phyloP scores from a whole-genome alignment of 352 stramenopile genomes.

The Phytophthora colocasiae region DNA sequence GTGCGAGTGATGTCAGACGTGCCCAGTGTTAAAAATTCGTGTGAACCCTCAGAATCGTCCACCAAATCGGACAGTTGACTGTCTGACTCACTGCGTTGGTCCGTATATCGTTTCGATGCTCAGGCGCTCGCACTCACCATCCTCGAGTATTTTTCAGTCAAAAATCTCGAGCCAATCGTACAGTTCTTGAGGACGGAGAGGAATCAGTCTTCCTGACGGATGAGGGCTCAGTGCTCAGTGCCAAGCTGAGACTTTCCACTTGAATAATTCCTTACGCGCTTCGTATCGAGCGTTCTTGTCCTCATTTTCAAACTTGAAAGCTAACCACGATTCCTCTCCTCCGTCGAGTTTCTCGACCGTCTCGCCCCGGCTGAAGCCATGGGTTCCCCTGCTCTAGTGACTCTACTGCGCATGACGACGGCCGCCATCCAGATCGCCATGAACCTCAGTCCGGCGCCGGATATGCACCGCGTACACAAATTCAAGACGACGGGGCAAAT shows the following conservation, averaged over 20 bases:
- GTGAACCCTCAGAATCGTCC: constrained; percentile 16
- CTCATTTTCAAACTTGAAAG: constrained; percentile 40
- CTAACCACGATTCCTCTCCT: constrained; percentile 30
- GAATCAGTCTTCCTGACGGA: constrained; percentile 21
- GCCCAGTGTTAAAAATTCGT: constrained; percentile 2
- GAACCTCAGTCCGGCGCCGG: constrained; percentile 41
- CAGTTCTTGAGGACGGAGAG: constrained; percentile 6
- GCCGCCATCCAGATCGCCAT: constrained; percentile 45
- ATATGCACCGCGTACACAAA: constrained; percentile 37
- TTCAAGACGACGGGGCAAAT: constrained; percentile 42
- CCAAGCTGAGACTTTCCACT: constrained; percentile 27
- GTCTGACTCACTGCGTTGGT: neutral
- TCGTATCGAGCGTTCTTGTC: neutral
- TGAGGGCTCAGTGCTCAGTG: constrained; percentile 15
- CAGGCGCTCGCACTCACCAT: constrained; percentile 14
- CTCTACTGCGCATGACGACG: constrained; percentile 36
- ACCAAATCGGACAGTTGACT: constrained; percentile 4
- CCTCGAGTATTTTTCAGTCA: constrained; percentile 8
- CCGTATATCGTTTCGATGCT: constrained; percentile 10
- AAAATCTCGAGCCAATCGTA: constrained; percentile 23
- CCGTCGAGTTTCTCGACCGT: constrained; percentile 26
- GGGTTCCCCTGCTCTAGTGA: constrained; percentile 30
- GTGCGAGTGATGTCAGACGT: constrained; percentile 3
- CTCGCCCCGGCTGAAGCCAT: constrained; percentile 42
- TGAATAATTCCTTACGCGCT: constrained; percentile 14